phyloP scores from a whole-genome alignment of 1,139 yeast genomes.

The Scheffersomyces cryptocercus region DNA sequence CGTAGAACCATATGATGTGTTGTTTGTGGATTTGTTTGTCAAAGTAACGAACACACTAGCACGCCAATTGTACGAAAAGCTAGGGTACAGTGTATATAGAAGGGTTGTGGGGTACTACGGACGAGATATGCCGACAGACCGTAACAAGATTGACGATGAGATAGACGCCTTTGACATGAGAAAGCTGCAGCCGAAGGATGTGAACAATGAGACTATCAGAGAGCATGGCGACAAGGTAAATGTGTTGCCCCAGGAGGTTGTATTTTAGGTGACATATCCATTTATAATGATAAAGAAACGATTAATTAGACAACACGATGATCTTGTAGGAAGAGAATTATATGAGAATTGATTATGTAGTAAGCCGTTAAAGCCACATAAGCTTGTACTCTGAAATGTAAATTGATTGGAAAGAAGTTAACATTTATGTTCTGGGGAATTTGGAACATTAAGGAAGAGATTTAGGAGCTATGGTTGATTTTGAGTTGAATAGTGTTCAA shows the following conservation, averaged over 20 bases:
- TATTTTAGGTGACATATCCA: conserved; percentile 27
- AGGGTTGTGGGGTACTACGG: conserved; percentile 92
- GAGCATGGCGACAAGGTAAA: conserved; percentile 57
- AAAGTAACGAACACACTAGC: conserved; percentile 83
- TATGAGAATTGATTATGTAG: too few relatives aligned
- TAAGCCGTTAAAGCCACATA: too few relatives aligned
- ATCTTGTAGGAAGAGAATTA: too few relatives aligned
- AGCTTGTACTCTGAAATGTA: not conserved
- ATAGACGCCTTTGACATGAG: conserved; percentile 92
- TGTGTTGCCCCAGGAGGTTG: conserved; percentile 64
- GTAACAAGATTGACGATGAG: conserved; percentile 55
- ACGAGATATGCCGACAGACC: conserved; percentile 43
- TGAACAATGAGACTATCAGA: conserved; percentile 50
- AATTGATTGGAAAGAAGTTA: not conserved
- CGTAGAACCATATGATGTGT: conserved; percentile 66
- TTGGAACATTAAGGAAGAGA: too few relatives aligned
- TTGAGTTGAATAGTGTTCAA: too few relatives aligned
- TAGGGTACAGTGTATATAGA: conserved; percentile 83
- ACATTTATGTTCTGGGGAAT: too few relatives aligned
- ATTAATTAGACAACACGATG: too few relatives aligned
- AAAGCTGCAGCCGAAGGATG: conserved; percentile 60
- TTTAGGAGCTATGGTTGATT: too few relatives aligned
- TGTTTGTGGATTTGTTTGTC: conserved; percentile 88
- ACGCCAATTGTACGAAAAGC: conserved; percentile 73
- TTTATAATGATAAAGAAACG: too few relatives aligned